Base-by-base conservation (phyloP, 345 rosid genomes). In the Triadica sebifera region DNA sequence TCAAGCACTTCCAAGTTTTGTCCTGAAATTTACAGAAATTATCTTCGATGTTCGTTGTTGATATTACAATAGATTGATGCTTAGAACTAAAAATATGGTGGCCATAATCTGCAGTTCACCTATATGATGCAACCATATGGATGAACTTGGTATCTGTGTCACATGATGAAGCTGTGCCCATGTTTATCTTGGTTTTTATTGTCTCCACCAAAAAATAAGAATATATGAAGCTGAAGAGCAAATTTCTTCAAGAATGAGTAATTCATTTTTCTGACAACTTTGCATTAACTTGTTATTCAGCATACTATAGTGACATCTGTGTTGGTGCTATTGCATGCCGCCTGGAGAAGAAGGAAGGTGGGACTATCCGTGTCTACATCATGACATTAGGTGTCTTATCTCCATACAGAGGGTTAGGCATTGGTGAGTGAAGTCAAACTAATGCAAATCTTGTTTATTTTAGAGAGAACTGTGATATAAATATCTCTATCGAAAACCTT, bases 301-400 rank as follows among this genome's bases (percentile, higher is more conserved):
- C 96, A 37, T 90, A 93, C 84, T 95, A 85, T 85, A 91, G 86
- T 81, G 99, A 91, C 81, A 95, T 90, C 69, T 95, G 98, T 56
- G 99, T 95, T 20, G 98, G 99, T 60, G 87, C 99, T 55, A 91
- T 95, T 76, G 96, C 97, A 11, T 95, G 97, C 79, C 92, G 99
- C 76, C 81, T 93, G 81, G 98, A 95, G 89, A 91, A 91, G 87
- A 92, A 90, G 88, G 99, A 91, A 81, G 85, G 89, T 0, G 93
- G 97, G 45, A 81, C 77, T 20, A 29, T 87, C 73, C 81, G 90
- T 68, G 92, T 93, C 68, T 95, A 93, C 83, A 93, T 93, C 86
- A 95, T 93, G 99, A 95, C 99, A 22, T 81, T 95, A 73, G 99
- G 98, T 79, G 98, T 95, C 57, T 86, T 95, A 78, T 96, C 98